Evolutionary conservation across 1,284 basidiomycete genomes (phyloP), one percentile per base, ranked within the genome.

Genomic region (Leccinum ponderosum): DNA sequence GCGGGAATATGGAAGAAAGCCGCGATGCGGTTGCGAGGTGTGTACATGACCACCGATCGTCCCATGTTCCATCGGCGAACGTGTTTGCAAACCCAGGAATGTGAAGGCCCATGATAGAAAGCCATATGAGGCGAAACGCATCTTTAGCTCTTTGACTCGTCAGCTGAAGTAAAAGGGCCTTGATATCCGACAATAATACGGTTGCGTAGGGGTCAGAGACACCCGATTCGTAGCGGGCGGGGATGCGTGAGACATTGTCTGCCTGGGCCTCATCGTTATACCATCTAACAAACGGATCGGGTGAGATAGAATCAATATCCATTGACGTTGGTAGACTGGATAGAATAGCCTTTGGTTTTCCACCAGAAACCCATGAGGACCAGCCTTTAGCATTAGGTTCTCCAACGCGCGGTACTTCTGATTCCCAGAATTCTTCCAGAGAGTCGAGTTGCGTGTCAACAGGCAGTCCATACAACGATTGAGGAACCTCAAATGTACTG

Each of bases 101-200:
- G 66, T 87, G 86, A 29, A 29, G 80, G 11, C 93, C 94, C 25
- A 92, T 75, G 68, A 91, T 84, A 15, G 87, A 86, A 37, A 97
- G 79, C 84, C 91, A 94, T 6, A 88, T 83, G 61, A 90, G 77
- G 14, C 92, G 84, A 66, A 95, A 87, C 35, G 85, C 81, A 22
- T 84, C 71, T 69, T 86, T 86, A 0, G 86, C 85, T 42, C 76
- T 76, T 3, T 74, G 67, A 3, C 83, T 80, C 9, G 77, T 77
- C 33, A 96, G 69, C 33, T 83, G 70, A 58, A 93, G 77, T 20
- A 98, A 80, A 53, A 95, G 79, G 2, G 86, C 75, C 11, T 83
- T 83, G 60, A 97, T 82, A 70, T 98, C 95, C 52, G 84, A 80
- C 73, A 95, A 94, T 14, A 98, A 77, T 22, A 97, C 81, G 2